Evolutionary conservation across 2,329 filamentous ascomycete genomes (phyloP).

Genomic region (Fusarium mundagurra): DNA sequence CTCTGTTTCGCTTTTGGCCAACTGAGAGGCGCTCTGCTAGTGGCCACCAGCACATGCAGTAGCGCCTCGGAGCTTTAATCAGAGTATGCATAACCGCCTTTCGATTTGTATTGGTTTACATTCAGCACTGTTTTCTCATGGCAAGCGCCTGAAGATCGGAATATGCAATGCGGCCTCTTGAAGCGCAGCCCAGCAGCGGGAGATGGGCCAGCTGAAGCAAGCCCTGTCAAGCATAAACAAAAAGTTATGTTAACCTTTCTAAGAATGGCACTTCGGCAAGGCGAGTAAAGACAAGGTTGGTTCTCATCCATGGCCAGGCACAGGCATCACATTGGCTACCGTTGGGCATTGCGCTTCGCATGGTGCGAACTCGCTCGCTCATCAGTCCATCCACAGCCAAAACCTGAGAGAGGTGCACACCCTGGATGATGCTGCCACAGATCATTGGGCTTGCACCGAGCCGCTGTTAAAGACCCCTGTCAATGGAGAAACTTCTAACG

Average conservation of each 20-base stretch:
- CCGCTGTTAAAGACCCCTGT: conserved; percentile 32
- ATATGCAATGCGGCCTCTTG: not conserved
- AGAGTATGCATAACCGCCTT: conserved; percentile 27
- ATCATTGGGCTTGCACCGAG: conserved; percentile 30
- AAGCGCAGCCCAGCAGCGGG: conserved; percentile 12
- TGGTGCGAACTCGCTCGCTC: conserved; percentile 32
- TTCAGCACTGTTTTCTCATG: not conserved
- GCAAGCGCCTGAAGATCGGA: not conserved
- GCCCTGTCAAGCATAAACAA: conserved; percentile 41
- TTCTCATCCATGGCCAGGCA: conserved; percentile 27
- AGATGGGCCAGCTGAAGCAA: conserved; percentile 23
- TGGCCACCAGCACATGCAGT: conserved; percentile 24
- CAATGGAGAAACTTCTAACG: conserved; percentile 5
- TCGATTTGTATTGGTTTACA: conserved; percentile 14
- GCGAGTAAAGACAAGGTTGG: not conserved
- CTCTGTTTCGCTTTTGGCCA: conserved; percentile 15
- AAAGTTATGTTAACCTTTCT: conserved; percentile 23
- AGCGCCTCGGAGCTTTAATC: conserved; percentile 28
- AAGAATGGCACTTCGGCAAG: conserved; percentile 24
- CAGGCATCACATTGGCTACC: conserved; percentile 37
- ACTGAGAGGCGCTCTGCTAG: conserved; percentile 22
- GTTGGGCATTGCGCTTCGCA: conserved; percentile 23
- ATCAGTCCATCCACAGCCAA: conserved; percentile 39
- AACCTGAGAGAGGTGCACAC: conserved; percentile 32
- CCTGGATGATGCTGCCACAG: conserved; percentile 17